Percentiles rank a stretch among this genome's conserved stretches.
These are phyloP conservation scores for Phlyctochytrium arcticum DNA, from an alignment of 192 early-diverging fungal species.

Conservation along the genomic window DNA sequence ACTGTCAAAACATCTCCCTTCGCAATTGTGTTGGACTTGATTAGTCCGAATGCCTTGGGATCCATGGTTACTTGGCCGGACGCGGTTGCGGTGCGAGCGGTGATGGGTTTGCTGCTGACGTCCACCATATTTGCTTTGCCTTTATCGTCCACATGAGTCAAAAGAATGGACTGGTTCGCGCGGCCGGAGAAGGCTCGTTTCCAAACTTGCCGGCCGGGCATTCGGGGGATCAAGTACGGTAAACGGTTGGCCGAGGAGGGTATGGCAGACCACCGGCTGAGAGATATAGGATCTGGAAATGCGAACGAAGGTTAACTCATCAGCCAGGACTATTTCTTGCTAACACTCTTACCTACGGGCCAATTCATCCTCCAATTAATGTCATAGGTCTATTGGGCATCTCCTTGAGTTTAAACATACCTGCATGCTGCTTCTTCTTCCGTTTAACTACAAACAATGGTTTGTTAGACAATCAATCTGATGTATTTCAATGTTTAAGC, in stretches of 20 bases:
- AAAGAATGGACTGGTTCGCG: background rate
- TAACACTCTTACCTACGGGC: too few relatives aligned
- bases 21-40: slow-evolving; percentile 61
- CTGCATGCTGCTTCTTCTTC: slow-evolving; percentile 94
- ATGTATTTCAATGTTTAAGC: background rate
- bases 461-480: too few relatives aligned
- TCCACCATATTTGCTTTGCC: slow-evolving; percentile 88
- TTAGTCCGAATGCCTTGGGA: slow-evolving; percentile 58
- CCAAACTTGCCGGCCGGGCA: background rate
- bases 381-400: slow-evolving; percentile 94
- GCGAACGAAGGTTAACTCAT: too few relatives aligned
- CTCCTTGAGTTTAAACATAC: slow-evolving; percentile 75
- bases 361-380: slow-evolving; percentile 80
- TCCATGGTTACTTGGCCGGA: slow-evolving; percentile 65
- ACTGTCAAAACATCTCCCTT: slow-evolving; percentile 91
- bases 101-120: slow-evolving; percentile 65
- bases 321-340: too few relatives aligned
- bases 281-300: too few relatives aligned
- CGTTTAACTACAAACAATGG: slow-evolving; percentile 50
- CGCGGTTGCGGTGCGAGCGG: slow-evolving; percentile 71
- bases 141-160: slow-evolving; percentile 76
- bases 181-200: background rate
- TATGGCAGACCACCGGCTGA: too few relatives aligned
- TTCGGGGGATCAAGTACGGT: background rate
- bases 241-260: too few relatives aligned